Evolutionary conservation across 1,284 basidiomycete genomes (phyloP), one percentile per base, ranked within the genome.

Genomic region (Papiliotrema flavescens): DNA sequence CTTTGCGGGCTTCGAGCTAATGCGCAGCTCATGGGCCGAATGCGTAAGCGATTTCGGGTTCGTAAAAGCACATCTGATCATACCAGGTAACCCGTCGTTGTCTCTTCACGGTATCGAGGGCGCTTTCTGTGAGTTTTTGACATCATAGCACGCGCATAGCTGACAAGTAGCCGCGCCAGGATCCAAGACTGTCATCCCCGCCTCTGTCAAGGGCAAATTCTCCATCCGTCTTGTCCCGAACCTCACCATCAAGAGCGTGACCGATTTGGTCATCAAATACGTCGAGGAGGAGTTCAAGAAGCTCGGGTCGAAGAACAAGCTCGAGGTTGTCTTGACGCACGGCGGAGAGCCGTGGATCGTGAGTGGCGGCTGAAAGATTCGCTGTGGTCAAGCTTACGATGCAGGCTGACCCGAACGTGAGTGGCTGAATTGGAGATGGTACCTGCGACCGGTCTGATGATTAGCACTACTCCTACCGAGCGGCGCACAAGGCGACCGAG

Each of bases 51-150:
- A 32, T 32, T 11, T 17, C 15, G 3, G 42, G 17, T 13, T 28
- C 26, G 22, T 51, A 1, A 45, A 3, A 1, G 13, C 47, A 15
- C 17, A 14, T 40, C 47, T 53, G 22, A 57, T 37, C 60, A 13
- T 32, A 32, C 35, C 42, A 69, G 67, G 78, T 47, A 83, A 86
- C 76, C 91, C 93, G 1, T 89, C 86, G 58, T 82, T 98, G 56
- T 95, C 91, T 3, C 79, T 98, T 17, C 95, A 98, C 76, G 96
- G 95, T 24, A 95, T 98, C 68, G 92, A 98, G 76, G 95, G 96
- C 53, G 96, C 94, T 4, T 98, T 98, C 81, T 89, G 85, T 74
- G 41, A 60, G 72, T 55, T 20, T n/a, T n/a, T n/a, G n/a, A n/a
- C n/a, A n/a, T n/a, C n/a, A 17, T 3, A 2, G 24, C 1, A 22